These are phyloP conservation scores for Stephanodiscus minutulus DNA, from an alignment of 108 stramenopile genomes.

Conservation along the genomic window DNA sequence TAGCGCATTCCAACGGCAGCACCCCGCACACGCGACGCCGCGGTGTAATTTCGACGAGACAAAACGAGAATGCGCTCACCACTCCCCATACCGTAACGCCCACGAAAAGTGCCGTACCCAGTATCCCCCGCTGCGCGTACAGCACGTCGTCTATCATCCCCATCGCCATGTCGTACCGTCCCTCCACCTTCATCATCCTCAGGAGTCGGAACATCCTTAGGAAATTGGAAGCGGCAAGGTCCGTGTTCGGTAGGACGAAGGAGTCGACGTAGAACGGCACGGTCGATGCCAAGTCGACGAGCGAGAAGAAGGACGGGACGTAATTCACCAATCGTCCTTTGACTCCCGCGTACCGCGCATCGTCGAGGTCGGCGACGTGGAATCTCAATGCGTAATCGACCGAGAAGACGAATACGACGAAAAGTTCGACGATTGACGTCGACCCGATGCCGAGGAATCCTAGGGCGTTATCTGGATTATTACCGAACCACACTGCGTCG, in stretches of 20 bases:
- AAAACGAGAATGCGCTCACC: slow-evolving; percentile 3
- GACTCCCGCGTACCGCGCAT: slow-evolving; percentile 49
- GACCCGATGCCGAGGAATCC: slow-evolving; percentile 57
- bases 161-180: slow-evolving; percentile 79
- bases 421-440: slow-evolving; percentile 66
- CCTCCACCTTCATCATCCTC: slow-evolving; percentile 89
- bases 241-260: slow-evolving; percentile 63
- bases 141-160: slow-evolving; percentile 82
- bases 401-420: slow-evolving; percentile 74
- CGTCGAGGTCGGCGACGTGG: slow-evolving; percentile 62
- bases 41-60: too few species aligned
- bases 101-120: slow-evolving; percentile 82
- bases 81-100: slow-evolving; percentile 89
- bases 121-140: slow-evolving; percentile 66
- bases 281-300: slow-evolving; percentile 86
- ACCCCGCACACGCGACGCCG: too few species aligned
- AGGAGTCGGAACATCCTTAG: slow-evolving; percentile 91
- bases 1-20: too few species aligned
- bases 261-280: slow-evolving; percentile 90
- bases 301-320: slow-evolving; percentile 64
- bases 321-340: slow-evolving; percentile 52
- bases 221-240: slow-evolving; percentile 74
- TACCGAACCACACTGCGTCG: slow-evolving; percentile 83
- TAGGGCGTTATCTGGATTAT: slow-evolving; percentile 64
- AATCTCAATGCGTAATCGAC: slow-evolving; percentile 82